phyloP scores from a whole-genome alignment of 2,329 filamentous ascomycete genomes.

The Cladophialophora psammophila region DNA sequence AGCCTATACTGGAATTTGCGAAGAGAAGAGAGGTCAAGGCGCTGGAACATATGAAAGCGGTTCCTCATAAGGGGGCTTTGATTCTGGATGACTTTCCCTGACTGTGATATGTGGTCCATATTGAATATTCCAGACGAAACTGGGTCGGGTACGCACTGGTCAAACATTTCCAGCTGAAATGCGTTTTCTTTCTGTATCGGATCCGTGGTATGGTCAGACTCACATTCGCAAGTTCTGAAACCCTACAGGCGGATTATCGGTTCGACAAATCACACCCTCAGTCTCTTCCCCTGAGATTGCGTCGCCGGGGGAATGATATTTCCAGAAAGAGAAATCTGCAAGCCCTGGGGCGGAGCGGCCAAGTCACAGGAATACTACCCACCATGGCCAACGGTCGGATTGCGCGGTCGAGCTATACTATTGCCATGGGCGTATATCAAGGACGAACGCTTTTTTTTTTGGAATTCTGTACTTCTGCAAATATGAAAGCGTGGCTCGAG shows the following conservation, averaged over 20 bases:
- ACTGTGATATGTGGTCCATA: background rate
- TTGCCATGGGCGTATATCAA: background rate
- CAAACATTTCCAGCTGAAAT: background rate
- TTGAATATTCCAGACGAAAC: background rate
- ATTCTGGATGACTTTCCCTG: conserved; percentile 2
- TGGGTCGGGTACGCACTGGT: background rate
- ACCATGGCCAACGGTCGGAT: background rate
- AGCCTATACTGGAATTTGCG: background rate
- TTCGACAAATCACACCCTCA: background rate
- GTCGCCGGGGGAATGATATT: background rate
- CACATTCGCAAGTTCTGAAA: background rate
- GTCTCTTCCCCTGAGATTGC: background rate
- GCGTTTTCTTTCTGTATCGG: background rate
- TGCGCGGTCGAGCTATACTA: background rate
- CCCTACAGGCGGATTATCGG: background rate
- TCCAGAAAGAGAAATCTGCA: background rate
- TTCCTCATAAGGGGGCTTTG: conserved; percentile 3
- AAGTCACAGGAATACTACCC: background rate
- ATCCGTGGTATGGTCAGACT: background rate
- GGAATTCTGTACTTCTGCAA: too few relatives aligned
- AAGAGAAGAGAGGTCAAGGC: conserved; percentile 1
- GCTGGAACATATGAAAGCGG: conserved; percentile 1
- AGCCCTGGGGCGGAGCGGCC: background rate
- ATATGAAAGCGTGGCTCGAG: background rate
- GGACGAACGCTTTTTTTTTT: background rate